Base-by-base conservation (phyloP, 176 grass and related monocot genomes). In the Lolium multiflorum region DNA sequence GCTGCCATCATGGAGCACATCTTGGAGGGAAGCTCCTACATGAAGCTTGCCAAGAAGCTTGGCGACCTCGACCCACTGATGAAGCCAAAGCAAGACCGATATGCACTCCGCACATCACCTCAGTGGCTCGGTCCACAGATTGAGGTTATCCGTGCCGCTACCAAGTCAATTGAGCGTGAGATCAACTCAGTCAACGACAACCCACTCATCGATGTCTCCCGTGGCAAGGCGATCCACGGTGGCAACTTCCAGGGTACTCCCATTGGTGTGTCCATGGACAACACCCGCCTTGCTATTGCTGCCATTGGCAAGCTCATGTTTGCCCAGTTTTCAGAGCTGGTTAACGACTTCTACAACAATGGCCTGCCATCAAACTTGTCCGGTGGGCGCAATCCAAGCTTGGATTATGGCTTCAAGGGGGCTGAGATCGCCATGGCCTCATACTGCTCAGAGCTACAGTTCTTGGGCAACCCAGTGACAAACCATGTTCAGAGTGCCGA, bases 341-440 rank as follows among this genome's bases (percentile, higher is more conserved):
- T 96, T 43, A 96, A 96, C n/a, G 95, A 97, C 73, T 91, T 90
- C 83, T 97, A 97, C 95, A 97, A 97, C 95, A 97, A 97, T 2
- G 95, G 95, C 0, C 68, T 97, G 41, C 92, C 95, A 1, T 97
- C 95, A 25, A 97, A 97, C 81, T 82, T 97, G 13, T 94, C 95
- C 0, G 92, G 95, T 0, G 92, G 95, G 4, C 87, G 95, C 52
- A 97, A 97, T 70, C 95, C 92, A 0, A 97, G 92, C 88, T 71
- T 97, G 89, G 95, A 97, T 65, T 97, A 97, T 15, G 95, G 95
- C 1, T 97, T 97, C 89, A 97, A 97, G 89, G 95, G 95, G 11
- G 95, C 95, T 0, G 95, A 97, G 87, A 94, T 97, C 43, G 95
- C 95, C 78, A 97, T 97, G 95, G 95, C 95, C 3, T 88, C 95